Evolutionary conservation across 768 basidiomycete genomes (phyloP).

Genomic region (Trichaptum fuscoviolaceum): DNA sequence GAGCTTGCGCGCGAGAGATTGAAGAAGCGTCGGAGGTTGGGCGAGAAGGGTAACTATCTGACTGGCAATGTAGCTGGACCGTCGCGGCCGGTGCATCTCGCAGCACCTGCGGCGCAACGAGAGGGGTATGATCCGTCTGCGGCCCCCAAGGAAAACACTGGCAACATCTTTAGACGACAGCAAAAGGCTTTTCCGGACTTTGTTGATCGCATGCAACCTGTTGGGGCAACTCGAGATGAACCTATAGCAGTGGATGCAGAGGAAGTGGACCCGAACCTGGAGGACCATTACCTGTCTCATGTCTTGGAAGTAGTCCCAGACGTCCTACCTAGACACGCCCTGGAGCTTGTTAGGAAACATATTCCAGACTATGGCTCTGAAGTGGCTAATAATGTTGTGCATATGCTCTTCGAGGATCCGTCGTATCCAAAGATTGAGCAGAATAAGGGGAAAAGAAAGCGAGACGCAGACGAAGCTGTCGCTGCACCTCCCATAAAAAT

Average conservation of each 20-base stretch:
- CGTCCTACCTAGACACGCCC: constrained; percentile 52
- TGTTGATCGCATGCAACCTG: background rate
- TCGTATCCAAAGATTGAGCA: constrained; percentile 51
- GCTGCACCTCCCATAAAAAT: constrained; percentile 13
- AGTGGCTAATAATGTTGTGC: constrained; percentile 51
- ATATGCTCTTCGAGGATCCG: constrained; percentile 57
- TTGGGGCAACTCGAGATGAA: background rate
- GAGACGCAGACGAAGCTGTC: constrained; percentile 30
- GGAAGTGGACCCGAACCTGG: background rate
- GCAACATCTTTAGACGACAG: background rate
- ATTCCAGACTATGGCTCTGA: constrained; percentile 29
- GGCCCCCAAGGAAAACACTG: background rate
- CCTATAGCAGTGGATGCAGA: too few relatives aligned
- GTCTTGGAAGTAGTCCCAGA: constrained; percentile 70
- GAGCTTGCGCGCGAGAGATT: background rate
- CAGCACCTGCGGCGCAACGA: background rate
- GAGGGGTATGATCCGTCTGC: background rate
- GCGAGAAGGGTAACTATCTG: background rate
- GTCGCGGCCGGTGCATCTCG: background rate
- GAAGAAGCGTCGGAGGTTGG: background rate
- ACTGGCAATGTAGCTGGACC: background rate
- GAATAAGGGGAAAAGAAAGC: constrained; percentile 36
- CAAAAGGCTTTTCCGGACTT: too few relatives aligned
- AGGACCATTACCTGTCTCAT: constrained; percentile 36
- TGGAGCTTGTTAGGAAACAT: constrained; percentile 41